Percentiles rank a stretch among this genome's conserved stretches.
Evolutionary conservation across 1,284 basidiomycete genomes (phyloP).

Genomic region (Inonotus obliquus): DNA sequence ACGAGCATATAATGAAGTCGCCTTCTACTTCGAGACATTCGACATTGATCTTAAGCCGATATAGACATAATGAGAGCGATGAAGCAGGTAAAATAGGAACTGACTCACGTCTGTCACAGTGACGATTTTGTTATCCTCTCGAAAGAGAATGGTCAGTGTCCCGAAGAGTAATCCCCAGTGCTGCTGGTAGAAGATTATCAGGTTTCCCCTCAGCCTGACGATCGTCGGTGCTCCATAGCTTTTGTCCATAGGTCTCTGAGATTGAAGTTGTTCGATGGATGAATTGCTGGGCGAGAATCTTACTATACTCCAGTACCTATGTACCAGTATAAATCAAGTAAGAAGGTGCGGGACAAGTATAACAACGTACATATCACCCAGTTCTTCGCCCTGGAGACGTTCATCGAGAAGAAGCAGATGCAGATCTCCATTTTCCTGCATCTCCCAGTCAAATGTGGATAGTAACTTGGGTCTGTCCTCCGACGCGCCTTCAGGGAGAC

Average conservation of each 20-base stretch:
- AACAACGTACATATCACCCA: not conserved
- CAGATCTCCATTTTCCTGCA: constrained; percentile 1
- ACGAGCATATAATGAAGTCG: not conserved
- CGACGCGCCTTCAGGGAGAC: not conserved
- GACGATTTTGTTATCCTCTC: not conserved
- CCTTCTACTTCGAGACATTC: not conserved
- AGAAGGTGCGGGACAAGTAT: not conserved
- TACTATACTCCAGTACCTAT: not conserved
- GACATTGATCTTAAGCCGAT: not conserved
- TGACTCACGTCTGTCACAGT: not conserved
- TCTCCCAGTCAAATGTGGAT: not conserved
- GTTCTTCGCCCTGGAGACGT: not conserved
- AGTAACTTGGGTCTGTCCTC: not conserved
- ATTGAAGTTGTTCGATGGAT: not conserved
- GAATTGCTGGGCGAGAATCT: not conserved
- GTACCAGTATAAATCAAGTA: not conserved
- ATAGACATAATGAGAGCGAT: not conserved
- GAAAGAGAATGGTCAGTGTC: not conserved
- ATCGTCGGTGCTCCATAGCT: not conserved
- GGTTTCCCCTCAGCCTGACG: not conserved
- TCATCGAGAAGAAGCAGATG: not conserved
- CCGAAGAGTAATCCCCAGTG: not conserved
- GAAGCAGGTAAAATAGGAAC: not conserved
- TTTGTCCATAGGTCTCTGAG: not conserved
- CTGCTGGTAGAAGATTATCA: not conserved